Percentiles rank a stretch among this genome's conserved stretches.
These are phyloP conservation scores for Aspergillus ellipticus DNA, from an alignment of 495 filamentous ascomycete species.

Conservation along the genomic window DNA sequence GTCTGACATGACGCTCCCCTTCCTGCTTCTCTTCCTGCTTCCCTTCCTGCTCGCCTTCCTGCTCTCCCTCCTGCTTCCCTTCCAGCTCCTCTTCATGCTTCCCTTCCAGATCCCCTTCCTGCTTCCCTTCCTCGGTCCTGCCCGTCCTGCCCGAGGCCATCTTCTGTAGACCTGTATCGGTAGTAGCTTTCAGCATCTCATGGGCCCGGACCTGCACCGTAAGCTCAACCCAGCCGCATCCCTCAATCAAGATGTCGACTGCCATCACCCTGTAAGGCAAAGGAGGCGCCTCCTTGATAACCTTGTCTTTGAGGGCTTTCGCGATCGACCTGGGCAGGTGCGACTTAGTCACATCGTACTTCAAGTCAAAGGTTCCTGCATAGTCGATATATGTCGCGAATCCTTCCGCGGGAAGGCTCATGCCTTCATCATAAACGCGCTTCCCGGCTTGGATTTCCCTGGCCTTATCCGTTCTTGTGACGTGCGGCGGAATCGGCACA, in stretches of 20 bases:
- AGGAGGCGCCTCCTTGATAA: conserved; percentile 21
- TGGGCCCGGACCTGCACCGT: conserved; percentile 71
- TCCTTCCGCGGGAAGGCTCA: too few relatives aligned
- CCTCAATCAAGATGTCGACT: conserved; percentile 84
- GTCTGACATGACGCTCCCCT: conserved; percentile 24
- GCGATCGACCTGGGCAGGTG: conserved; percentile 37
- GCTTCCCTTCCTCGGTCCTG: too few relatives aligned
- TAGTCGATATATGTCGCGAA: too few relatives aligned
- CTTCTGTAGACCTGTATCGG: conserved; percentile 4
- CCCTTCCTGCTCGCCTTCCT: conserved; percentile 14
- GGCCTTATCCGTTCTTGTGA: conserved; percentile 76
- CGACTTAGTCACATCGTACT: conserved; percentile 73
- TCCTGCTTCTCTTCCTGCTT: background rate
- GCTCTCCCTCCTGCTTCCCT: too few relatives aligned
- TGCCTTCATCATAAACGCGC: conserved; percentile 46
- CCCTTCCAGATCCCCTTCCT: conserved; percentile 14
- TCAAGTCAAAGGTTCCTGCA: conserved; percentile 73
- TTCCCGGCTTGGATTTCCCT: conserved; percentile 58
- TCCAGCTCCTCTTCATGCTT: too few relatives aligned
- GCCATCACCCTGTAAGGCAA: conserved; percentile 77
- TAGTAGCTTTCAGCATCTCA: too few relatives aligned
- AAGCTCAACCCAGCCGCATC: conserved; percentile 90
- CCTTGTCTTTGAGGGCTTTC: conserved; percentile 32
- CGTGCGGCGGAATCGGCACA: conserved; percentile 65
- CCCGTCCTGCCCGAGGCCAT: background rate